phyloP scores from a whole-genome alignment of 331 rosid species.

The Saraca asoca region DNA sequence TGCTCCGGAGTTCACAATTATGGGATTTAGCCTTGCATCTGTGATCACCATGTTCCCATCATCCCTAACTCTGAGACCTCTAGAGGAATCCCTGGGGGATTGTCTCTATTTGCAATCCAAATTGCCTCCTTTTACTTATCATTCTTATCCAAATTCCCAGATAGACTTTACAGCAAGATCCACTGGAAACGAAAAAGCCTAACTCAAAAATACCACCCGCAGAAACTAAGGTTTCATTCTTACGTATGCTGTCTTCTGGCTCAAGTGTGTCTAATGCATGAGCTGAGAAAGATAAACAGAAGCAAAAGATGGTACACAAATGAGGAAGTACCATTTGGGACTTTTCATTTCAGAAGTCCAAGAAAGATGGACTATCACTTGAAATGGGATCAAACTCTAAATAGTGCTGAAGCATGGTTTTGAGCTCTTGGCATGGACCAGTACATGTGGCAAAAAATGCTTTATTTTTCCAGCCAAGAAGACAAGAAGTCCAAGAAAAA shows the following conservation, averaged over 20 bases:
- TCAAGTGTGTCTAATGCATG: background rate
- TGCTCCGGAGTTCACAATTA: too few species aligned
- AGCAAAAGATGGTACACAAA: background rate
- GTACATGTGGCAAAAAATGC: too few species aligned
- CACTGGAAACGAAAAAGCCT: background rate
- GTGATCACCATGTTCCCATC: slow-evolving; percentile 32
- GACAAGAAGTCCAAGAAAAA: background rate
- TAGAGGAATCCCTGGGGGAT: slow-evolving; percentile 7
- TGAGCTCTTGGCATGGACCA: background rate
- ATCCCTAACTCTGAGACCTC: slow-evolving; percentile 7
- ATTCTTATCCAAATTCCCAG: slow-evolving; percentile 7
- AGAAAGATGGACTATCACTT: too few species aligned
- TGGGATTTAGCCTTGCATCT: background rate
- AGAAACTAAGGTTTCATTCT: slow-evolving; percentile 7
- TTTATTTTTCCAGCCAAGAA: too few species aligned
- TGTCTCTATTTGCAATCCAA: slow-evolving; percentile 30
- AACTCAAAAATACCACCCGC: background rate
- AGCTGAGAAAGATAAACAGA: background rate
- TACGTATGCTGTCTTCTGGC: background rate
- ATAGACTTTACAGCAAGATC: background rate
- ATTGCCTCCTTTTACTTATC: background rate
- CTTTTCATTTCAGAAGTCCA: background rate
- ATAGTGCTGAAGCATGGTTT: background rate
- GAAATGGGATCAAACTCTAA: too few species aligned
- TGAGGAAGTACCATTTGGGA: background rate